Evolutionary conservation across 768 basidiomycete genomes (phyloP), one percentile per base, ranked within the genome.

Genomic region (Mycena epipterygia): DNA sequence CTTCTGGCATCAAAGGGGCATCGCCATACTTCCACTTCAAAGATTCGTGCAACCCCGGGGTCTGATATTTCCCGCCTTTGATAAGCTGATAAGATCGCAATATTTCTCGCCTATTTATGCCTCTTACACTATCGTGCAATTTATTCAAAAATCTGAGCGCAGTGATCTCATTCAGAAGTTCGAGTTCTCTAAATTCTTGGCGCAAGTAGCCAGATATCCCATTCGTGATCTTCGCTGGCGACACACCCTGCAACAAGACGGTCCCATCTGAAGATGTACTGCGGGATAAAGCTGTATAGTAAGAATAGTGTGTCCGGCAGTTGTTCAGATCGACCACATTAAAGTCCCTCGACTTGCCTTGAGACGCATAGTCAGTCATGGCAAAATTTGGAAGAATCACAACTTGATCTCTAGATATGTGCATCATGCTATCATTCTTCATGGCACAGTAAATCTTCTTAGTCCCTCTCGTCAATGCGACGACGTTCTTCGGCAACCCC

Each of bases 351-450:
- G 80, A 79, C 52, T 78, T 80, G 2, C 82, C 81, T 68, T 83
- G 82, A 1, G 79, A 80, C 8, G 77, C 71, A 70, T 78, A 82
- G 59, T 81, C 81, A 5, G 81, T 82, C 79, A 81, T 81, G n/a
- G 79, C 73, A 72, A 81, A 82, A 61, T 80, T 81, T 1, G 72
- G 62, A 3, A 78, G 30, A 0, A 81, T 60, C 21, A 75, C 66
- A 4, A 80, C 75, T 67, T 82, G 81, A 9, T 68, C 57, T 14
- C 78, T n/a, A 12, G 62, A 59, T 13, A 83, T 61, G 13, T 29
- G 51, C 0, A 80, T 23, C 1, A 14, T 25, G 3, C 21, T 35
- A 60, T 76, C 79, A 64, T 73, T 67, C 2, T 65, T 69, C 66
- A 74, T 21, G 11, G 23, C 25, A 57, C 73, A 73, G 13, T 29